A percentile compares a stretch with the other conserved stretches of the same genome.
Conservation (phyloP, 768 basidiomycete genomes). For the Hericium alpestre region DNA sequence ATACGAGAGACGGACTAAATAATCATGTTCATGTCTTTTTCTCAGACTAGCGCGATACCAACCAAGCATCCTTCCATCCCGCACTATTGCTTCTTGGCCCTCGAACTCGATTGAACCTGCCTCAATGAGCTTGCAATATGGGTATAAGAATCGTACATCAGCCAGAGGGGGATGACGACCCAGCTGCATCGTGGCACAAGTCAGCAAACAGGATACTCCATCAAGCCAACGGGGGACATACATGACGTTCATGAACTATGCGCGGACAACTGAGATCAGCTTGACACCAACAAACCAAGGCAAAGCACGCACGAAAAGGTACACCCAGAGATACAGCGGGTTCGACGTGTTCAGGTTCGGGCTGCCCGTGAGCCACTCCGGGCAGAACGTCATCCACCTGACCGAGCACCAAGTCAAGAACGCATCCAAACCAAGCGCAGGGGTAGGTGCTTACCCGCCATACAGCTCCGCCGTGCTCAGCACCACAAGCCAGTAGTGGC, state of each 20-base stretch:
- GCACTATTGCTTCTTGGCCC: background rate
- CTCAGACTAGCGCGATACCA: too few relatives aligned
- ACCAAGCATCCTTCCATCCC: background rate
- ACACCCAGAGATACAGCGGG: constrained; percentile 65
- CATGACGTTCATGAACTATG: constrained; percentile 74
- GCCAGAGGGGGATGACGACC: constrained; percentile 65
- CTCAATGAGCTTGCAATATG: constrained; percentile 59
- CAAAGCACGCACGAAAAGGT: constrained; percentile 55
- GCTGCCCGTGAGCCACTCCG: constrained; percentile 74
- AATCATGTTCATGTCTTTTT: too few relatives aligned
- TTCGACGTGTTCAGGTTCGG: constrained; percentile 65
- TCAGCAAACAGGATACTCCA: background rate
- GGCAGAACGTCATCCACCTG: constrained; percentile 79
- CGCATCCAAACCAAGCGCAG: background rate
- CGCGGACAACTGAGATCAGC: background rate
- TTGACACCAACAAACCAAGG: constrained; percentile 24
- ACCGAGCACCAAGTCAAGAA: background rate
- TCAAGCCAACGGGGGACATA: constrained; percentile 25
- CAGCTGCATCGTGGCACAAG: constrained; percentile 36
- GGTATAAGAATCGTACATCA: constrained; percentile 71
- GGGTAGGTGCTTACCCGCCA: constrained; percentile 43
- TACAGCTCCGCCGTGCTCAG: constrained; percentile 69
- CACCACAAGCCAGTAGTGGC: constrained; percentile 75
- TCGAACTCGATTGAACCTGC: background rate
- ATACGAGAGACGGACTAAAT: background rate